Evolutionary conservation across 2,329 filamentous ascomycete species (phyloP).

Genomic region (Fusarium marasasianum): DNA sequence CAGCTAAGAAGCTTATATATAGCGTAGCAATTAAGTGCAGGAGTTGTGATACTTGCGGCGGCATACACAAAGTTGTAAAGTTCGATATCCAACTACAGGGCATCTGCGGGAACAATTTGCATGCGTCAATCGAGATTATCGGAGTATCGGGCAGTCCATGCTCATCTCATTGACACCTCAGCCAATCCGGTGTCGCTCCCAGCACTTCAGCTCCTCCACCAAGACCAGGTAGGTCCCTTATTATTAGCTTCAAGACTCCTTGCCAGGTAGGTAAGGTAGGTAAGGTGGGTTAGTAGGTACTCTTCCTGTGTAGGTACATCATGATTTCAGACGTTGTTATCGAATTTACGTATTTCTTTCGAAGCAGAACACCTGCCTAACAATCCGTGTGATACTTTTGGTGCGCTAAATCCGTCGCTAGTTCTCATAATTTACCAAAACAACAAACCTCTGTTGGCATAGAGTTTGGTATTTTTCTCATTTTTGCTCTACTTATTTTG

Average conservation of each 20-base stretch:
- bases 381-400: not conserved
- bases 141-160: conserved; percentile 11
- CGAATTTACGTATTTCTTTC: not conserved
- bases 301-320: not conserved
- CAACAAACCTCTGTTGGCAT: not conserved
- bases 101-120: conserved; percentile 16
- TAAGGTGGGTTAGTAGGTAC: too few relatives aligned
- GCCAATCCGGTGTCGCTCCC: conserved; percentile 4
- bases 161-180: not conserved
- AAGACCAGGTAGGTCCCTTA: not conserved
- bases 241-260: not conserved
- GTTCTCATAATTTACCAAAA: not conserved
- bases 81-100: not conserved
- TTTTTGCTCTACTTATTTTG: conserved; percentile 18
- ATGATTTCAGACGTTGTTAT: not conserved
- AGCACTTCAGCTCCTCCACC: not conserved
- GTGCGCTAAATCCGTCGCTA: not conserved
- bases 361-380: not conserved
- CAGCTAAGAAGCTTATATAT: not conserved
- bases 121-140: conserved; percentile 42
- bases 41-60: not conserved
- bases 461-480: conserved; percentile 1
- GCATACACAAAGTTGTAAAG: not conserved
- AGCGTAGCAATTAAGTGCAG: not conserved
- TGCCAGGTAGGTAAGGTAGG: too few relatives aligned